Evolutionary conservation across 495 filamentous ascomycete species (phyloP), one percentile per base, ranked within the genome.

Genomic region (Bryoglossum gracile): DNA sequence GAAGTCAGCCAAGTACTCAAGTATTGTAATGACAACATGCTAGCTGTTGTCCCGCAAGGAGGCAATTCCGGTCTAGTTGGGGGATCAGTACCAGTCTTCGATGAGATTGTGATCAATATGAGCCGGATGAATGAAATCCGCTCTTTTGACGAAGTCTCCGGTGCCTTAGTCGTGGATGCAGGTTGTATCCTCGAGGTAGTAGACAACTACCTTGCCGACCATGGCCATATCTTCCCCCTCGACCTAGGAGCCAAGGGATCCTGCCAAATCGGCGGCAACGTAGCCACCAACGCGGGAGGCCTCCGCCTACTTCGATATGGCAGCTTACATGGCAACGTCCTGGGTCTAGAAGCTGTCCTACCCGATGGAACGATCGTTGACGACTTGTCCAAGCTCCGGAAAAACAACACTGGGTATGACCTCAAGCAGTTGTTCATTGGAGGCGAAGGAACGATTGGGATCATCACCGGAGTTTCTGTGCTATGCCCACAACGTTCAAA

Each of bases 351-450:
- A 69, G 92, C 84, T 6, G 94, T 98, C 14, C 68, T 97, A 25
- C 85, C 92, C 5, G 86, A 97, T 59, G 92, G 92, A 25, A 94
- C 87, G 10, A 77, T 98, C 46, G 73, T 98, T 11, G 83, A 98
- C 52, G 85, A 95, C 46, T 77, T 98, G 19, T 85, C 77, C 46
- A 87, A 73, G 44, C 68, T 97, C 32, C 82, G 94, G 42, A 98
- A 98, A 72, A 97, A 98, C 74, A 98, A 98, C 68, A 98, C 86
- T 6, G 92, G 92, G 18, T 97, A 96, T 65, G 92, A 97, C 61
- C 68, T 98, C 35, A 98, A 98, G 73, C 92, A 98, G 66, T 77
- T 98, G 18, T 96, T 97, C 65, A 94, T 98, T 54, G 92, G 92
- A 17, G 81, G 80, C 18, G 92, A 98, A 63, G 92, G 92, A 17